Base-by-base conservation (phyloP, 345 rosid species). In the Cardamine resedifolia region DNA sequence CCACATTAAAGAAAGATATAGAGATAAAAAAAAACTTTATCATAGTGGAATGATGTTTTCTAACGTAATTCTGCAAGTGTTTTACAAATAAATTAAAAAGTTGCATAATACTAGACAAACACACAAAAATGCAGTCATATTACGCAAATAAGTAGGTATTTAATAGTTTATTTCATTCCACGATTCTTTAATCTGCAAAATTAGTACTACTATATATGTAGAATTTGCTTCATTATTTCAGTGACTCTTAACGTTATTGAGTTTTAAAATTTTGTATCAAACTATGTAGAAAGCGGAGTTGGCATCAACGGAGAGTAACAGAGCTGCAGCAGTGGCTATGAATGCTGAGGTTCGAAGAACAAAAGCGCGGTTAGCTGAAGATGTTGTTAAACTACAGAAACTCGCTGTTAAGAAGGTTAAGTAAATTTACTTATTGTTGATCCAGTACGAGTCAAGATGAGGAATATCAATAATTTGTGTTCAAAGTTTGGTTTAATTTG, bases 321-420 rank as follows among this genome's bases (percentile, higher is more conserved):
- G 91, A 77, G 95, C 96, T n/a, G 78, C 84, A 16, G 83, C 80
- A 0, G 91, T 81, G 14, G 95, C 92, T 3, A 67, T 86, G 84
- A 89, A 81, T 41, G 97, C 97, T 10, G 98, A 88, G 83, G 77
- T 87, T 80, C 90, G 95, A 62, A 81, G 88, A 62, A 81, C 82
- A 15, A 94, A 87, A 73, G 90, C 92, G 18, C 81, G 90, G 21
- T 75, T 89, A 74, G 77, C 79, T 69, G 95, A 89, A 34, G 91
- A 90, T 70, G 68, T 86, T 68, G 85, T 89, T 48, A 87, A 88
- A 70, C 84, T 90, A 2, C 81, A 83, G 58, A 90, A 88, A 72
- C 78, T 88, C 56, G 90, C 91, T 24, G 64, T 65, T 27, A 88
- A 84, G 72, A 88, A 85, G 95, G 96, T 90, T 19, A 18, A 59